phyloP scores from a whole-genome alignment of 768 basidiomycete genomes.

The Boletus fagicola region DNA sequence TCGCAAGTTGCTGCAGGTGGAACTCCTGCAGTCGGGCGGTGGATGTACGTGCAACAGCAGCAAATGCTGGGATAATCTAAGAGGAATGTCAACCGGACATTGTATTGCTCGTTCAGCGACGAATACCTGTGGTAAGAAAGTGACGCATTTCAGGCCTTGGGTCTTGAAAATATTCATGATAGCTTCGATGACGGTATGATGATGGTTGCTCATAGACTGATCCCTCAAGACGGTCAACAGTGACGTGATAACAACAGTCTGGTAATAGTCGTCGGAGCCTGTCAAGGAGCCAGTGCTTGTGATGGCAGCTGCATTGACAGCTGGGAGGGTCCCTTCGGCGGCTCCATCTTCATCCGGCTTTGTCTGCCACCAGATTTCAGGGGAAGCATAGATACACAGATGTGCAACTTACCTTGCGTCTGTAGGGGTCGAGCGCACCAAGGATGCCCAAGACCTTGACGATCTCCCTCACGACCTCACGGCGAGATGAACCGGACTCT shows the following conservation, averaged over 20 bases:
- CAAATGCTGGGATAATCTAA: slow-evolving; percentile 93
- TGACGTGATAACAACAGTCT: slow-evolving; percentile 89
- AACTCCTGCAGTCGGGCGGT: slow-evolving; percentile 85
- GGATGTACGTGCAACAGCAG: slow-evolving; percentile 79
- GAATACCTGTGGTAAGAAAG: slow-evolving; percentile 86
- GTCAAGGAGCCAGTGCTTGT: slow-evolving; percentile 58
- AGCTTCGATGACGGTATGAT: slow-evolving; percentile 93
- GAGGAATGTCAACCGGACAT: slow-evolving; percentile 10
- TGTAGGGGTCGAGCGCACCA: slow-evolving; percentile 94
- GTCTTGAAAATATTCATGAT: slow-evolving; percentile 99
- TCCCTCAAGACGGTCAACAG: slow-evolving; percentile 87
- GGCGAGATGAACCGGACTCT: slow-evolving; percentile 68
- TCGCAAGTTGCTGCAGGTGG: slow-evolving; percentile 92
- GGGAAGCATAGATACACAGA: not conserved
- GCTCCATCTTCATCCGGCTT: slow-evolving; percentile 64
- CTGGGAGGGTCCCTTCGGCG: slow-evolving; percentile 56
- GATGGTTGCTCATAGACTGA: slow-evolving; percentile 78
- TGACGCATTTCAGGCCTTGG: slow-evolving; percentile 93
- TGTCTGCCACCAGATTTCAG: slow-evolving; percentile 36
- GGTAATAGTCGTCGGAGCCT: slow-evolving; percentile 93
- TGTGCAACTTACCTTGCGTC: slow-evolving; percentile 67
- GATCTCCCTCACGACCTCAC: slow-evolving; percentile 92
- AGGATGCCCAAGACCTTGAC: slow-evolving; percentile 95
- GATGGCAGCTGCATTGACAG: slow-evolving; percentile 67
- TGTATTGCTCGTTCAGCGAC: not conserved